phyloP scores from a whole-genome alignment of 139 green algal genomes.

The Mesotaenium endlicherianum region DNA sequence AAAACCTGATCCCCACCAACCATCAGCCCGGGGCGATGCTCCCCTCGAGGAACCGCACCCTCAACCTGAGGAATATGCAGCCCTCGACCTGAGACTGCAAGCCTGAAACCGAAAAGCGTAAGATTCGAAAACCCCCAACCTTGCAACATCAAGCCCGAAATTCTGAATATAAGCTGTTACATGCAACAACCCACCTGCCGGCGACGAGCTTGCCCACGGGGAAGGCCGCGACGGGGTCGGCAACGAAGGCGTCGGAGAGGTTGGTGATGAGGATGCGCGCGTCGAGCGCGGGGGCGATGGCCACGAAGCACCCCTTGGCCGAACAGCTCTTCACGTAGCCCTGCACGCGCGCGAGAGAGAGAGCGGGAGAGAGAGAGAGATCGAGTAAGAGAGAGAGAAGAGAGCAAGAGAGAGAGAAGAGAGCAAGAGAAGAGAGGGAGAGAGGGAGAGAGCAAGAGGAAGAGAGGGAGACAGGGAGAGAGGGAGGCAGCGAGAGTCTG shows the following conservation, averaged over 20 bases:
- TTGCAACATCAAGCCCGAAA: not conserved
- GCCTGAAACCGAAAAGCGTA: not conserved
- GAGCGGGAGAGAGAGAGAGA: too few species aligned
- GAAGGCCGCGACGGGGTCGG: constrained; percentile 74
- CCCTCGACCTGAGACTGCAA: not conserved
- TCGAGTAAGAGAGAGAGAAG: too few species aligned
- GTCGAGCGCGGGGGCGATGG: constrained; percentile 56
- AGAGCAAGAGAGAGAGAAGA: too few species aligned
- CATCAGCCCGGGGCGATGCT: too few species aligned
- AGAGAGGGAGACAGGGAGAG: too few species aligned
- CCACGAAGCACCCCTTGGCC: constrained; percentile 67
- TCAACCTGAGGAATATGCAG: too few species aligned
- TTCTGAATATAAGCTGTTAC: not conserved
- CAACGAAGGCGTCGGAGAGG: constrained; percentile 74
- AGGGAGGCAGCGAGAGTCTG: too few species aligned
- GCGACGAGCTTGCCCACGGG: constrained; percentile 70
- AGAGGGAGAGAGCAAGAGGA: too few species aligned
- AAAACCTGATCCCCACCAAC: too few species aligned
- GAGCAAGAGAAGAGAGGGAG: too few species aligned
- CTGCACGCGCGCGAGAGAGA: too few species aligned
- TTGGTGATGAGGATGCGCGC: constrained; percentile 77
- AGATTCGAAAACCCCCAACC: not conserved
- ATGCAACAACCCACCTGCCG: constrained; percentile 7
- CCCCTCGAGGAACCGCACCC: too few species aligned
- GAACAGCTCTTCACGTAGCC: constrained; percentile 74